Base-by-base conservation (phyloP, 169 alveolate genomes). In the Plasmodium billcollinsi region DNA sequence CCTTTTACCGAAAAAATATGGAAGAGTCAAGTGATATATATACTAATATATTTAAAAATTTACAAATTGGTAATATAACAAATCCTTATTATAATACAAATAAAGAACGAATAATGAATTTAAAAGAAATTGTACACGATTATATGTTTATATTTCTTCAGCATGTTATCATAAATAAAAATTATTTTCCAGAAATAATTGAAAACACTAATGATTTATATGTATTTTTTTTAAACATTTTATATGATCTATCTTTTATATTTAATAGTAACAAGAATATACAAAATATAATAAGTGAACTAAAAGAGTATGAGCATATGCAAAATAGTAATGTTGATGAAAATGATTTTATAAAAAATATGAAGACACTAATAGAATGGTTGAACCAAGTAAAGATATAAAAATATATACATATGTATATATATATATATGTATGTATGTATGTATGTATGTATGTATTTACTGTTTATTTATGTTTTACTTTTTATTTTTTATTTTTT, bases 131-230 rank as follows among this genome's bases (percentile, higher is more conserved):
- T 11, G 21, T 26, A 21, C 62, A 72, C 11, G 91, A 83, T 67
- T 83, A 83, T 62, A 39, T 83, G 12, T 83, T 83, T 49, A 26
- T 83, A 26, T 83, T 83, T 83, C 9, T 83, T 50, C 74, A 69
- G 69, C 69, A 58, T 3, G 26, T 69, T 39, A 1, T 83, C 29
- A 56, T 83, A 58, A 58, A 49, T 9, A 83, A 83, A 69, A 54
- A 52, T 69, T 83, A 58, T 61, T 12, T 39, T 15, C 91, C 91
- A 47, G 8, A 18, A n/a, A 6, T 39, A 21, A 24, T 83, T 39
- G 91, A 83, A 69, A 83, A 72, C 65, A 83, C 91, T 14, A 83
- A 83, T 62, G 91, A 83, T 58, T 20, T 83, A 20, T 83, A 69
- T 69, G 24, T 83, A 63, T 83, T 83, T 69, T 83, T 83, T 58